phyloP scores from a whole-genome alignment of 768 basidiomycete species.

The Amanita fuliginea region DNA sequence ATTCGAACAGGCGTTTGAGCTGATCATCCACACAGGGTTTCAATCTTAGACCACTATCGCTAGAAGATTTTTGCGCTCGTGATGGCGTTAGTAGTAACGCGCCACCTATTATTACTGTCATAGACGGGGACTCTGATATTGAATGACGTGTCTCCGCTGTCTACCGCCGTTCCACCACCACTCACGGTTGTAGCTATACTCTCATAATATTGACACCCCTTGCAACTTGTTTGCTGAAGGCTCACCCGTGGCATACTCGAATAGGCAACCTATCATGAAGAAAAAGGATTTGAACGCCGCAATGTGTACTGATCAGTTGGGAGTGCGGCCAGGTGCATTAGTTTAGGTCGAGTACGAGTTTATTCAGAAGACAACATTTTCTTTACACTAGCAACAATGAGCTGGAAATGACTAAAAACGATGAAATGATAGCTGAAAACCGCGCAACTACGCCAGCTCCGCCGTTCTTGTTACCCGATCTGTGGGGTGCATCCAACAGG shows the following conservation, averaged over 20 bases:
- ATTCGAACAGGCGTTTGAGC: neutral
- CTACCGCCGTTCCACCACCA: slow-evolving; percentile 13
- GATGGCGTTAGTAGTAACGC: slow-evolving; percentile 28
- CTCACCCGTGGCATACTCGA: neutral
- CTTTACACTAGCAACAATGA: neutral
- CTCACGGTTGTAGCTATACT: neutral
- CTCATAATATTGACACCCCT: slow-evolving; percentile 24
- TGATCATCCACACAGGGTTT: slow-evolving; percentile 50
- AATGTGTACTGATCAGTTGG: too few relatives aligned
- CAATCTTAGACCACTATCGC: slow-evolving; percentile 56
- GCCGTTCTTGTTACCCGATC: neutral
- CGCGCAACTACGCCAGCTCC: neutral
- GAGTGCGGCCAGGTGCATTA: too few relatives aligned
- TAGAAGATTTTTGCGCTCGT: slow-evolving; percentile 56
- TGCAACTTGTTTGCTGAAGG: neutral
- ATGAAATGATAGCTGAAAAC: neutral
- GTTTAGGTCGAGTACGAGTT: too few relatives aligned
- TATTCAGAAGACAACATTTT: neutral
- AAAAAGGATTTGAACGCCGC: too few relatives aligned
- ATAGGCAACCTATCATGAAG: too few relatives aligned
- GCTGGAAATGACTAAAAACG: neutral
- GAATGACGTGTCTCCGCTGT: slow-evolving; percentile 2
- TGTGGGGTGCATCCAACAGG: slow-evolving; percentile 16
- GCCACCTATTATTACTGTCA: slow-evolving; percentile 17
- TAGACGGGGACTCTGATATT: slow-evolving; percentile 11